Evolutionary conservation across 1,284 basidiomycete species (phyloP).

Genomic region (Phenoliferia sp.): DNA sequence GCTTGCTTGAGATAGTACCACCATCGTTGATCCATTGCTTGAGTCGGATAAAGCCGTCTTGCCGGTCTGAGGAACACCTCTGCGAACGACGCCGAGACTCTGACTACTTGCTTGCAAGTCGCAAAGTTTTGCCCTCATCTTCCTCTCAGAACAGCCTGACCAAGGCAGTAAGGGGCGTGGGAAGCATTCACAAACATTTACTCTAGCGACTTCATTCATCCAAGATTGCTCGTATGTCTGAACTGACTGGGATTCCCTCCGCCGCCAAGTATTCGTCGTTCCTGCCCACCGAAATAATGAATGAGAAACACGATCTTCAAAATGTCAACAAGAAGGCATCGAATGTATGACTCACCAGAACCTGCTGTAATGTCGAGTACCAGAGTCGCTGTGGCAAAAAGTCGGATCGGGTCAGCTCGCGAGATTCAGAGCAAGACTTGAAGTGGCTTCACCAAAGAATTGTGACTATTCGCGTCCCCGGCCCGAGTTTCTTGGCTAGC

Average conservation of each 20-base stretch:
- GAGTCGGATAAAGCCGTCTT: no score
- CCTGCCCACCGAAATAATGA: constrained; percentile 4
- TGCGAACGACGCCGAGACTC: no score
- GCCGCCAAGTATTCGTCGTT: constrained; percentile 27
- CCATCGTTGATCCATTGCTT: no score
- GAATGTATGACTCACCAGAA: constrained; percentile 31
- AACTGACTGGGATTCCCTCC: constrained; percentile 14
- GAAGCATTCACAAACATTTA: no score
- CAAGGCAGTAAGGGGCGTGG: no score
- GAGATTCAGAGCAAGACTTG: background rate
- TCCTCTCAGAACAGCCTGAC: no score
- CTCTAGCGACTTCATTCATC: no score
- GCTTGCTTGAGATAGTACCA: no score
- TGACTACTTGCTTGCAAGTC: no score
- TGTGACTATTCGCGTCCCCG: constrained; percentile 70
- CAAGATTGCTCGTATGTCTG: background rate
- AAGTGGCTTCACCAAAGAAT: constrained; percentile 54
- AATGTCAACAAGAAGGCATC: no score
- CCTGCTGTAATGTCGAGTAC: constrained; percentile 32
- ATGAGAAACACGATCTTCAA: background rate
- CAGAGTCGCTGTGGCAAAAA: constrained; percentile 30
- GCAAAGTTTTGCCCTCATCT: no score
- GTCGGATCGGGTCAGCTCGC: background rate
- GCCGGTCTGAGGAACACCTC: no score
- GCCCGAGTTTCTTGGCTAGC: constrained; percentile 64